Percentiles rank a stretch among this genome's conserved stretches.
Evolutionary conservation across 257 asterid species (phyloP).

Genomic region (Rauvolfia tetraphylla): DNA sequence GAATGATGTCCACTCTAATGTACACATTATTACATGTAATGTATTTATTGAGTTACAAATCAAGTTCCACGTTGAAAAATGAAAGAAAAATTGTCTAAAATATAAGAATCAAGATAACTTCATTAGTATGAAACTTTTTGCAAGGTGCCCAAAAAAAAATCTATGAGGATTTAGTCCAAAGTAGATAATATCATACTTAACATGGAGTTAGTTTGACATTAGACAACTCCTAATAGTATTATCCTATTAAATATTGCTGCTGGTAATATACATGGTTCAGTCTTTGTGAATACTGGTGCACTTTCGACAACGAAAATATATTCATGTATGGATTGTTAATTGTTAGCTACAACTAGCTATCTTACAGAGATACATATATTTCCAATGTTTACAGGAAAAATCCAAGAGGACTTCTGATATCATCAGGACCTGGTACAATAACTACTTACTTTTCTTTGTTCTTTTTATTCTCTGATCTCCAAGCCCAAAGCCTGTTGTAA

Average conservation of each 20-base stretch:
- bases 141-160: too few relatives aligned
- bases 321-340: not conserved
- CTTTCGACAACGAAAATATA: not conserved
- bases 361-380: not conserved
- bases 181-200: too few relatives aligned
- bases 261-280: not conserved
- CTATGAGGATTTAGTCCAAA: too few relatives aligned
- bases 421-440: conserved; percentile 88
- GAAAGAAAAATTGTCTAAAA: too few relatives aligned
- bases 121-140: too few relatives aligned
- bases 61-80: too few relatives aligned
- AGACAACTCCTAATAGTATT: too few relatives aligned
- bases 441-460: not conserved
- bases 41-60: too few relatives aligned
- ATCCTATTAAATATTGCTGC: not conserved
- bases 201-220: too few relatives aligned
- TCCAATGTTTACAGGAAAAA: conserved; percentile 52
- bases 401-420: conserved; percentile 85
- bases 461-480: not conserved
- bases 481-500: not conserved
- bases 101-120: too few relatives aligned
- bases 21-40: not conserved
- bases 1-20: too few relatives aligned
- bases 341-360: not conserved
- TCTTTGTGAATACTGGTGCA: not conserved